A percentile compares a stretch with the other conserved stretches of the same genome.
phyloP scores from a whole-genome alignment of 768 basidiomycete species.

The Daedalea quercina region DNA sequence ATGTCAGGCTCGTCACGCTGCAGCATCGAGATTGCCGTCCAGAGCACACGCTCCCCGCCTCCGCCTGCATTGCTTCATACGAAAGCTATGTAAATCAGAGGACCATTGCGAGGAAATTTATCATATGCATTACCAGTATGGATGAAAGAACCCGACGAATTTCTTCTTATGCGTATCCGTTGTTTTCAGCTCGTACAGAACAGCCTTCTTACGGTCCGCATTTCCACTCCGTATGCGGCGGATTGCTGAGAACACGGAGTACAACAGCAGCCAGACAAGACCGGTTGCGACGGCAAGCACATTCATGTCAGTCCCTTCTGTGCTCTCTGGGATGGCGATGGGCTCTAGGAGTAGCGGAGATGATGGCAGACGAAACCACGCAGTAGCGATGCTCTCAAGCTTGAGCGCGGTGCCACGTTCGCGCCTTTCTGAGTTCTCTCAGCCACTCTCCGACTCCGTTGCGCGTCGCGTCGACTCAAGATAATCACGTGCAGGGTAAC shows the following conservation, averaged over 20 bases:
- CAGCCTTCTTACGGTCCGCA: background rate
- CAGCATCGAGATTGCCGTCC: conserved; percentile 78
- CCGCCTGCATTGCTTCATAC: conserved; percentile 83
- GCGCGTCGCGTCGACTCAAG: too few relatives aligned
- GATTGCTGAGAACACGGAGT: background rate
- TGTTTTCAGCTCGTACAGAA: conserved; percentile 9
- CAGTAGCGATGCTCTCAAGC: too few relatives aligned
- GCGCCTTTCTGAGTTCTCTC: too few relatives aligned
- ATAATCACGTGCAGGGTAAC: too few relatives aligned
- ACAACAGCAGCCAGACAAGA: background rate
- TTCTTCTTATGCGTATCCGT: conserved; percentile 14
- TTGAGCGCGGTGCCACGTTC: too few relatives aligned
- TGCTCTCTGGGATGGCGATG: background rate
- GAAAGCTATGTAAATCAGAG: conserved; percentile 19
- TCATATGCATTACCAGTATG: conserved; percentile 69
- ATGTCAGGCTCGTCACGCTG: conserved; percentile 62
- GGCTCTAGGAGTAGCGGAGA: background rate
- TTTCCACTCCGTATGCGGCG: background rate
- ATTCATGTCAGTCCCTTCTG: background rate
- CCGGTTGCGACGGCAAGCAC: background rate
- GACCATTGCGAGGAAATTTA: background rate
- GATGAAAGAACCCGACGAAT: conserved; percentile 87
- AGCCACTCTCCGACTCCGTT: too few relatives aligned
- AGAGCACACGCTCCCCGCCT: conserved; percentile 92
- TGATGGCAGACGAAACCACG: too few relatives aligned